Conservation (phyloP, 352 stramenopile species). For the Vaucheria bursata region DNA sequence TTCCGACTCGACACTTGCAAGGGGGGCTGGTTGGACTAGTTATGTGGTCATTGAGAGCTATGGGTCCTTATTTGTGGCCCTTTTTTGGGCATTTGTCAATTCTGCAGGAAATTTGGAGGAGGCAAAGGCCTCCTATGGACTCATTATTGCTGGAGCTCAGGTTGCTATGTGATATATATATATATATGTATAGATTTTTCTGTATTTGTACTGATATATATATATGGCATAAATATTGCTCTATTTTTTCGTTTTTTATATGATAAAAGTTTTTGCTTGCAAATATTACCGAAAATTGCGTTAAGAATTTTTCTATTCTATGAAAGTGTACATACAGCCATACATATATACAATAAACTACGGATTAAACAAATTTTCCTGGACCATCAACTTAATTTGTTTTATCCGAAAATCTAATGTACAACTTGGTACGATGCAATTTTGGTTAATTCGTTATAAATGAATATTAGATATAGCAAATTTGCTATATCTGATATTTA, state of each 20-base stretch:
- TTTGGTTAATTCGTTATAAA: no score
- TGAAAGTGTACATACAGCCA: no score
- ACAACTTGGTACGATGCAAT: no score
- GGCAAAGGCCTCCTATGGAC: conserved; percentile 64
- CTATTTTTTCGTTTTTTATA: no score
- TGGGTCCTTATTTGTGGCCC: conserved; percentile 62
- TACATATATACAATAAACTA: no score
- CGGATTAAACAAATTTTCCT: no score
- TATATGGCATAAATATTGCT: no score
- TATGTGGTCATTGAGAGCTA: conserved; percentile 70
- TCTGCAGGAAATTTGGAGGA: conserved; percentile 59
- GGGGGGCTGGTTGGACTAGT: conserved; percentile 57
- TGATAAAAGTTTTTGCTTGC: no score
- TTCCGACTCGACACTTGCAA: conserved; percentile 3
- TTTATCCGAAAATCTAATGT: no score
- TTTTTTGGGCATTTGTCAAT: conserved; percentile 74
- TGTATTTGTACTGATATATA: neutral
- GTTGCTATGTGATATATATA: conserved; percentile 27
- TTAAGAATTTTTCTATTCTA: no score
- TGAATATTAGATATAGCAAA: neutral
- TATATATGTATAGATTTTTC: neutral
- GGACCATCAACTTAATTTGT: no score
- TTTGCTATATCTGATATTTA: neutral
- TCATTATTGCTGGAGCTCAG: conserved; percentile 67
- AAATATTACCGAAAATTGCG: no score